phyloP scores from a whole-genome alignment of 208 protist genomes.

The Crithidia thermophila region DNA sequence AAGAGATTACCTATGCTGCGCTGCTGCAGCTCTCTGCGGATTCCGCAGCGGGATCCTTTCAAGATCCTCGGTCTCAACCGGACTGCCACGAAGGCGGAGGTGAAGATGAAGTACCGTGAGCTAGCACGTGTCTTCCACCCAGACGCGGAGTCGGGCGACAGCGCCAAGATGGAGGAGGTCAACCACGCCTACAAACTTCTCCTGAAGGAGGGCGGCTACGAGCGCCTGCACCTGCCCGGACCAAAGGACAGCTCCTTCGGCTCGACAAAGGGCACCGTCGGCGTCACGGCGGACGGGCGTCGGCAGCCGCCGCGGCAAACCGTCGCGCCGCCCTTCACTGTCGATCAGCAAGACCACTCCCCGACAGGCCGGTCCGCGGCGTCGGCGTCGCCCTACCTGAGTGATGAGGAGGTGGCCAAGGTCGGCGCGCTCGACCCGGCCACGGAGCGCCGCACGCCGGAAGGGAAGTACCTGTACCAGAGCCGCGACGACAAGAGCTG shows the following conservation, averaged over 20 bases:
- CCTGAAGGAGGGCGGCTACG: slow-evolving; percentile 83
- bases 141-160: slow-evolving; percentile 67
- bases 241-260: neutral
- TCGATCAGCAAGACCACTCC: slow-evolving; percentile 33
- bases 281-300: slow-evolving; percentile 35
- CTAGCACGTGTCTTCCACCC: slow-evolving; percentile 86
- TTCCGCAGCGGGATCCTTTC: slow-evolving; percentile 65
- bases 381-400: slow-evolving; percentile 24
- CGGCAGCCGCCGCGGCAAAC: slow-evolving; percentile 8
- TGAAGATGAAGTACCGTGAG: slow-evolving; percentile 86
- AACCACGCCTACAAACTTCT: slow-evolving; percentile 89
- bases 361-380: neutral
- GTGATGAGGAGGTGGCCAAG: slow-evolving; percentile 69
- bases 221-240: slow-evolving; percentile 55
- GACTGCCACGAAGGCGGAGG: slow-evolving; percentile 70
- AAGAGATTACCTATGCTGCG: too few species aligned
- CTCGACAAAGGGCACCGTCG: neutral
- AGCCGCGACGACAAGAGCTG: slow-evolving; percentile 77
- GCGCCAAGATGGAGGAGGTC: slow-evolving; percentile 75
- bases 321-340: slow-evolving; percentile 33
- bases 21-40: neutral
- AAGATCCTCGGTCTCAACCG: slow-evolving; percentile 66
- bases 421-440: slow-evolving; percentile 70
- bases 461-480: slow-evolving; percentile 79
- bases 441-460: slow-evolving; percentile 68